Percentiles rank a stretch among this genome's conserved stretches.
These are phyloP conservation scores for Aspergillus flavus DNA, from an alignment of 2,329 filamentous ascomycete genomes.

Conservation along the genomic window DNA sequence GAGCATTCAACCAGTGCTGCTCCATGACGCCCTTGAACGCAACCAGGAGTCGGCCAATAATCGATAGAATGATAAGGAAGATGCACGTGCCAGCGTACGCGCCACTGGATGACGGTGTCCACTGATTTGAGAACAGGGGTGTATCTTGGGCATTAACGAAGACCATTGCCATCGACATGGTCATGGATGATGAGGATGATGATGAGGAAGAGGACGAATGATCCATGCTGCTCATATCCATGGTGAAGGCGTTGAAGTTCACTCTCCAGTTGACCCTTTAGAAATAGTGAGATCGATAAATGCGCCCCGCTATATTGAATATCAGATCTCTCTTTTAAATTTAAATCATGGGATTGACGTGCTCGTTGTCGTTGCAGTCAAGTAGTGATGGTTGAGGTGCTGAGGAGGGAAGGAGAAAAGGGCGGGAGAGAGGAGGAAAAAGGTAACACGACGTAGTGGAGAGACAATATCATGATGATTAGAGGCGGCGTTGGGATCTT, in stretches of 20 bases:
- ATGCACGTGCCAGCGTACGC: conserved; percentile 88
- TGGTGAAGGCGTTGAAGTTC: conserved; percentile 4
- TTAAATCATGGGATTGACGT: neutral
- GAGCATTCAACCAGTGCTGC: conserved; percentile 68
- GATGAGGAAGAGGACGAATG: conserved; percentile 18
- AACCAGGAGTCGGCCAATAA: conserved; percentile 69
- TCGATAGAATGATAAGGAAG: conserved; percentile 78
- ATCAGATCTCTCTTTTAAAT: neutral
- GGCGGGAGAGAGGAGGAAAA: neutral
- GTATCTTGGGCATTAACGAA: conserved; percentile 63
- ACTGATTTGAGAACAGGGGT: conserved; percentile 67
- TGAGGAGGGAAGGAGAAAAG: neutral
- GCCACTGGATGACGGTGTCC: conserved; percentile 72
- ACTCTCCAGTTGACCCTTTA: neutral
- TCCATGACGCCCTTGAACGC: conserved; percentile 66
- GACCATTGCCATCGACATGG: conserved; percentile 40
- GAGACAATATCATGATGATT: neutral
- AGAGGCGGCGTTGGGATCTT: conserved; percentile 1
- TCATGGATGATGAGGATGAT: conserved; percentile 17
- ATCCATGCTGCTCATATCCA: conserved; percentile 25
- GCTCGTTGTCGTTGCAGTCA: neutral
- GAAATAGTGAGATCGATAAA: neutral
- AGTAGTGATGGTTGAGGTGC: neutral
- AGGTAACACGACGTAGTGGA: neutral
- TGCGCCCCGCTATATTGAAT: neutral